Conservation (phyloP, 2,329 filamentous ascomycete genomes). For the Verticillium klebahnii region DNA sequence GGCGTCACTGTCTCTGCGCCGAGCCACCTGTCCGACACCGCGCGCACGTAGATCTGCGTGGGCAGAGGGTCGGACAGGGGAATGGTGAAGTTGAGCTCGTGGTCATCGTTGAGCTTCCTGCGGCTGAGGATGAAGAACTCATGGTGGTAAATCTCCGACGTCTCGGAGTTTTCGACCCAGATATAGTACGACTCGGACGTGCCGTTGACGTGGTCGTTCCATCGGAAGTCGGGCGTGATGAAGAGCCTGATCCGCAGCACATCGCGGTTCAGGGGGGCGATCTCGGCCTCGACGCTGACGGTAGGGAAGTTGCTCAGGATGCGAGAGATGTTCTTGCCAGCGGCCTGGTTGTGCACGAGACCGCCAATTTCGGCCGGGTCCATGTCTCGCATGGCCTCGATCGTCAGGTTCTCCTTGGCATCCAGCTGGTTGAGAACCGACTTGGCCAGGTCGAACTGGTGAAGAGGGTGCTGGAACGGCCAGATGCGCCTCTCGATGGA, state of each 20-base stretch:
- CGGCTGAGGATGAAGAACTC: slow-evolving; percentile 93
- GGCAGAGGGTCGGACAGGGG: slow-evolving; percentile 89
- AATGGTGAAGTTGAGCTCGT: slow-evolving; percentile 97
- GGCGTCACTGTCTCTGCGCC: slow-evolving; percentile 94
- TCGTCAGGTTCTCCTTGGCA: slow-evolving; percentile 68
- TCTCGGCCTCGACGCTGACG: slow-evolving; percentile 84
- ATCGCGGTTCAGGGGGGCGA: slow-evolving; percentile 90
- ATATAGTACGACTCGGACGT: slow-evolving; percentile 96
- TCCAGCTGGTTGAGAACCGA: slow-evolving; percentile 82
- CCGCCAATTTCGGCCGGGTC: slow-evolving; percentile 84
- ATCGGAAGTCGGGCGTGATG: slow-evolving; percentile 83
- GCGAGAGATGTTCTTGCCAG: slow-evolving; percentile 76
- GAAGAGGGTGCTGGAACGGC: slow-evolving; percentile 90
- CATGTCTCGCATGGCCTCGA: slow-evolving; percentile 90
- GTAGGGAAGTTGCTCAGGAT: slow-evolving; percentile 91
- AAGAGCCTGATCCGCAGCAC: slow-evolving; percentile 86
- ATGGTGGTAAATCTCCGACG: slow-evolving; percentile 94
- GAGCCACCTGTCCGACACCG: slow-evolving; percentile 92
- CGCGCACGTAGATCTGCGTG: slow-evolving; percentile 91
- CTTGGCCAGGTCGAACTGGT: slow-evolving; percentile 87
- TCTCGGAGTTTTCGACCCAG: slow-evolving; percentile 98
- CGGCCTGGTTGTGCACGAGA: slow-evolving; percentile 84
- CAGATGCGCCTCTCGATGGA: slow-evolving; percentile 95
- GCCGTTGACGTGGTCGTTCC: slow-evolving; percentile 92
- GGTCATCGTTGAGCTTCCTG: slow-evolving; percentile 89